Conservation (phyloP, 495 filamentous ascomycete species). For the Neurospora sublineolata region DNA sequence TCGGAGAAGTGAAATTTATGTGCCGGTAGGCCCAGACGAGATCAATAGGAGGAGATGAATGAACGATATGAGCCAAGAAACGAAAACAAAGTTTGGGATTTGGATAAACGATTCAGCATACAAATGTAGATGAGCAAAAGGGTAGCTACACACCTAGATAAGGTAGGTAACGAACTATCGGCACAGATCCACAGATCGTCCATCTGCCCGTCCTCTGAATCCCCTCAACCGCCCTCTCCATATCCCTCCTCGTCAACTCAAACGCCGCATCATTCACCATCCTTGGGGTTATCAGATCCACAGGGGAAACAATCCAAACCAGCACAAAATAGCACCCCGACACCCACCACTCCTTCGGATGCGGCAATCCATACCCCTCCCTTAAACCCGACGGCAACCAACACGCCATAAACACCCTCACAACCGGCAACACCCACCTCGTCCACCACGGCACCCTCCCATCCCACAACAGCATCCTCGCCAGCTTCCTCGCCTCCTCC, state of each 20-base stretch:
- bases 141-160: background rate
- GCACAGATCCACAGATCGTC: background rate
- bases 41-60: background rate
- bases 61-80: background rate
- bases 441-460: conserved; percentile 8
- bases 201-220: background rate
- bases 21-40: background rate
- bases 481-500: background rate
- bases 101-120: background rate
- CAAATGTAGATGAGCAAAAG: background rate
- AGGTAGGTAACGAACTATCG: background rate
- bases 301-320: background rate
- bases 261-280: background rate
- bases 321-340: conserved; percentile 2
- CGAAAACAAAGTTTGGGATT: background rate
- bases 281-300: background rate
- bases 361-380: conserved; percentile 4
- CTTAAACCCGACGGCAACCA: conserved; percentile 3
- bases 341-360: conserved; percentile 1
- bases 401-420: conserved; percentile 7
- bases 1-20: background rate
- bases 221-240: conserved; percentile 7
- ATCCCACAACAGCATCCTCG: conserved; percentile 1
- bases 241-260: conserved; percentile 5
- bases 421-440: conserved; percentile 6